These are phyloP conservation scores for Hypoxylon sp. DNA, from an alignment of 2,329 filamentous ascomycete genomes.

Conservation along the genomic window DNA sequence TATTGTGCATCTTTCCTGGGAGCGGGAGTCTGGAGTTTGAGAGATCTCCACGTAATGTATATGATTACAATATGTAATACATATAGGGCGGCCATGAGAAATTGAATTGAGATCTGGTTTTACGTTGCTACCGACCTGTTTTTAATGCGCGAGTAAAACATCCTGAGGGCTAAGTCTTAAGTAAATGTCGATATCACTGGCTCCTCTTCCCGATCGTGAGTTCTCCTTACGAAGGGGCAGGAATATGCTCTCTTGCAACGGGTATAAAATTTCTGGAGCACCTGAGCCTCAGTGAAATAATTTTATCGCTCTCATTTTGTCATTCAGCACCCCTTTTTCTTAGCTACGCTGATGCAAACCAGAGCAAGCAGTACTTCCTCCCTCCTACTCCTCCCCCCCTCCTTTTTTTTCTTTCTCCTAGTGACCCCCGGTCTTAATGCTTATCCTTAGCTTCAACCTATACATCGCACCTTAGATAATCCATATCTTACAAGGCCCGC, in stretches of 20 bases:
- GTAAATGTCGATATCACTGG: not conserved
- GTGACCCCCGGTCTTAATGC: not conserved
- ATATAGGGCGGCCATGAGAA: not conserved
- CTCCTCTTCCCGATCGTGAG: not conserved
- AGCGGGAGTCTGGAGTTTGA: constrained; percentile 4
- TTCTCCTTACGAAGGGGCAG: not conserved
- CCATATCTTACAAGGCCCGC: not conserved
- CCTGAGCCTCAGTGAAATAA: not conserved
- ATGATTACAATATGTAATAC: not conserved
- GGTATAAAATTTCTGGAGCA: not conserved
- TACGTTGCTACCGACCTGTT: not conserved
- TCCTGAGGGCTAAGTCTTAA: not conserved
- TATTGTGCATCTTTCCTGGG: not conserved
- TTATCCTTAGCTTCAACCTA: not conserved
- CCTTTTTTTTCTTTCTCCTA: too few species aligned
- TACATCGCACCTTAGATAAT: not conserved
- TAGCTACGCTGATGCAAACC: not conserved
- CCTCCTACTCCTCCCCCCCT: too few species aligned
- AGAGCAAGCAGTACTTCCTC: not conserved
- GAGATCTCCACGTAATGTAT: constrained; percentile 1
- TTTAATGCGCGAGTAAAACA: too few species aligned
- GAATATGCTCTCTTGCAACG: not conserved
- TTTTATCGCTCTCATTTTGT: not conserved
- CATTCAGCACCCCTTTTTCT: not conserved
- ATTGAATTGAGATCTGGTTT: not conserved